Conservation (phyloP, 148 eudicot species). For the Linanthus parryae region DNA sequence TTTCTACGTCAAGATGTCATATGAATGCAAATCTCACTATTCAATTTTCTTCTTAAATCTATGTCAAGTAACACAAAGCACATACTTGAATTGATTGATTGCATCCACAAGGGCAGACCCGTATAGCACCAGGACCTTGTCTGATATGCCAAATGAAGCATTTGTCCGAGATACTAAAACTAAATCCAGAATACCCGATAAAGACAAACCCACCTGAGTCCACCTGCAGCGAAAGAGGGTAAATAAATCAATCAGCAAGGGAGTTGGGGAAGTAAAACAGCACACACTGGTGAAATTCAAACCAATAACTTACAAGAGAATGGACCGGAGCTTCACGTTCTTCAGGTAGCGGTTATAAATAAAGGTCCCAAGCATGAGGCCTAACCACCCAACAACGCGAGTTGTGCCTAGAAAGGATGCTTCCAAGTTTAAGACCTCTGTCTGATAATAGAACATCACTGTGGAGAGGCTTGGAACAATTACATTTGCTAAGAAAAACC, state of each 20-base stretch:
- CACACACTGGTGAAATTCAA: not conserved
- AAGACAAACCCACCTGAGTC: conserved; percentile 63
- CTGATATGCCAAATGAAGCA: conserved; percentile 61
- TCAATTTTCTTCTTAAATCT: no score
- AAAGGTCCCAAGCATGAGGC: conserved; percentile 92
- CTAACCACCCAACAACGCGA: conserved; percentile 88
- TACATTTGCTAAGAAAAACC: conserved; percentile 90
- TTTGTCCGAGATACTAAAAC: conserved; percentile 68
- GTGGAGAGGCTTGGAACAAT: conserved; percentile 89
- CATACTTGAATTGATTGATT: conserved; percentile 94
- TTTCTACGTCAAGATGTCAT: not conserved
- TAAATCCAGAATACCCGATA: conserved; percentile 55
- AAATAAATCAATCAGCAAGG: conserved; percentile 3
- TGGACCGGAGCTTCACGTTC: conserved; percentile 56
- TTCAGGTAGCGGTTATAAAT: conserved; percentile 73
- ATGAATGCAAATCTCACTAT: not conserved
- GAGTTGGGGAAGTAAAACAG: not conserved
- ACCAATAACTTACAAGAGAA: conserved; percentile 57
- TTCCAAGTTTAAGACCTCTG: conserved; percentile 72
- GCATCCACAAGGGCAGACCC: conserved; percentile 93
- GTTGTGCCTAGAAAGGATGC: conserved; percentile 85
- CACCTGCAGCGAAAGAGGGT: conserved; percentile 41
- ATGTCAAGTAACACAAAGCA: not conserved
- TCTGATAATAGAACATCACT: conserved; percentile 88
- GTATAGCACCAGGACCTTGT: conserved; percentile 64